Base-by-base conservation (phyloP, 805 yeast species). In the Candida hispaniensis region DNA sequence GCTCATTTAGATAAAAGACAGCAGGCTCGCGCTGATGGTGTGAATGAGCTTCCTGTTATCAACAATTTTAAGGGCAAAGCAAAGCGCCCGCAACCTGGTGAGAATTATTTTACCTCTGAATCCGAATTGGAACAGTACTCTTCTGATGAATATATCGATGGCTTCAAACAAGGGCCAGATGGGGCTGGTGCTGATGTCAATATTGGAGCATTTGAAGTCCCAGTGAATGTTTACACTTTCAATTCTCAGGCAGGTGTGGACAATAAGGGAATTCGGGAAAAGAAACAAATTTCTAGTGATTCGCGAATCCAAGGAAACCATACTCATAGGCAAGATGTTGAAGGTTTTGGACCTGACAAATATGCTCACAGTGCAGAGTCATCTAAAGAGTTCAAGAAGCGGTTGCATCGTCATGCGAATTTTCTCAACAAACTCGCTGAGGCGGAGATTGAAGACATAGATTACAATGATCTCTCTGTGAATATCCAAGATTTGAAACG, bases 191-290 rank as follows among this genome's bases (percentile, higher is more conserved):
- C n/a, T n/a, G n/a, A n/a, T n/a, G n/a, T n/a, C n/a, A n/a, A n/a
- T n/a, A n/a, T n/a, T n/a, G n/a, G n/a, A n/a, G n/a, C n/a, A n/a
- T n/a, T n/a, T n/a, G n/a, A n/a, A n/a, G n/a, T n/a, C n/a, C n/a
- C n/a, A n/a, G n/a, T 32, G 12, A 28, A 24, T 14, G 24, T 32
- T 18, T 32, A 54, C 34, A 47, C 94, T 0, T 88, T 86, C 59
- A 88, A 86, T 54, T 74, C 81, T 50, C 66, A 93, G 48, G 93
- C 94, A 0, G 94, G 96, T 17, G 78, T 69, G 39, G 93, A 82
- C 17, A 88, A 88, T 50, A 58, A 62, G 23, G 97, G 97, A 34
- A 69, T 88, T 13, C 62, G 93, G 39, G 95, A 85, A 41, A 73
- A 71, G 50, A 88, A 88, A 59, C 72, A 74, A 38, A 71, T 74